Conservation (phyloP, 2,329 filamentous ascomycete species). For the Microdochium paspali region DNA sequence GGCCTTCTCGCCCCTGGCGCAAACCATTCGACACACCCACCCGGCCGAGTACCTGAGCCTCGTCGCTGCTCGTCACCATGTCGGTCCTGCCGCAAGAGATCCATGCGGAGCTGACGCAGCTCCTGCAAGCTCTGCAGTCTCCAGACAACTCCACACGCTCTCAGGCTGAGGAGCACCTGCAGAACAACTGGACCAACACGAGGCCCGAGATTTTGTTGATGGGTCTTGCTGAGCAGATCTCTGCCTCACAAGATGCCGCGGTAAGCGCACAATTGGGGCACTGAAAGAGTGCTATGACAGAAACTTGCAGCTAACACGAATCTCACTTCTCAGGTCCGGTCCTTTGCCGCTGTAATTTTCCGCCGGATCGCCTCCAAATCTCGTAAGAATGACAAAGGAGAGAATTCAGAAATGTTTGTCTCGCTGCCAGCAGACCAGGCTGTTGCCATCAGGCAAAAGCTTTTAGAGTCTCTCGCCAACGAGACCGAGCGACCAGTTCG, state of each 20-base stretch:
- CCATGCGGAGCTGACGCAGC: slow-evolving; percentile 73
- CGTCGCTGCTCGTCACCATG: slow-evolving; percentile 38
- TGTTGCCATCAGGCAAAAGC: slow-evolving; percentile 70
- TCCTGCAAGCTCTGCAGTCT: slow-evolving; percentile 81
- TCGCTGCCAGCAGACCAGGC: slow-evolving; percentile 67
- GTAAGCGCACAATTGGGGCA: slow-evolving; percentile 37
- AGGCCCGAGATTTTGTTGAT: slow-evolving; percentile 84
- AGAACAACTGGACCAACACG: slow-evolving; percentile 76
- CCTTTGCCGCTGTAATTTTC: slow-evolving; percentile 90
- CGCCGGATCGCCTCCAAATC: slow-evolving; percentile 86
- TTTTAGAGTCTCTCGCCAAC: slow-evolving; percentile 65
- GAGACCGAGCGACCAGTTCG: slow-evolving; percentile 69
- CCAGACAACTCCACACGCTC: slow-evolving; percentile 79
- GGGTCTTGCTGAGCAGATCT: slow-evolving; percentile 88
- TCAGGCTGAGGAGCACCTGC: slow-evolving; percentile 82
- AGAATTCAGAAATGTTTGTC: slow-evolving; percentile 76
- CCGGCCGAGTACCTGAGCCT: neutral
- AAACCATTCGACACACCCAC: neutral
- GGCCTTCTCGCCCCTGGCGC: neutral
- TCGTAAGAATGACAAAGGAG: slow-evolving; percentile 62
- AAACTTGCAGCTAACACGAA: neutral
- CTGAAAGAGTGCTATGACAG: neutral
- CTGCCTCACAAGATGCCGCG: slow-evolving; percentile 61
- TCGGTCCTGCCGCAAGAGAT: slow-evolving; percentile 80
- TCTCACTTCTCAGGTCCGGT: slow-evolving; percentile 54